Evolutionary conservation across 495 filamentous ascomycete species (phyloP).

Genomic region (Usnea hakonensis): DNA sequence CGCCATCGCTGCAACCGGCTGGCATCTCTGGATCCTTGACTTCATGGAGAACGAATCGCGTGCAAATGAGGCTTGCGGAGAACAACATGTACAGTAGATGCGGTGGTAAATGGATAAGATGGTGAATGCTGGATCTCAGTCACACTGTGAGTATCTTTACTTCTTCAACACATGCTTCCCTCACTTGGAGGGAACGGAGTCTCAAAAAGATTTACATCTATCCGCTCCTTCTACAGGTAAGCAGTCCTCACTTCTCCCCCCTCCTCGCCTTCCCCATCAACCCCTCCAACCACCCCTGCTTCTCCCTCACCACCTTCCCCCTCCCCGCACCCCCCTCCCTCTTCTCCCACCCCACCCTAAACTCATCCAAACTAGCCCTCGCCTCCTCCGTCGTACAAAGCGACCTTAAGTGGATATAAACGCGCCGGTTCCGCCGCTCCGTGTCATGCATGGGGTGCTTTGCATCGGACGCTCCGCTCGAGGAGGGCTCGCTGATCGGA

Average conservation of each 20-base stretch:
- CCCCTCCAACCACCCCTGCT: constrained; percentile 17
- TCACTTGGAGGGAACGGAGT: too few relatives aligned
- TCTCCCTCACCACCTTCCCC: constrained; percentile 11
- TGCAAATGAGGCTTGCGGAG: too few relatives aligned
- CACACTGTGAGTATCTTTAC: too few relatives aligned
- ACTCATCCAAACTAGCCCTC: constrained; percentile 35
- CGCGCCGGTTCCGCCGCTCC: constrained; percentile 36
- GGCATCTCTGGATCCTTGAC: too few relatives aligned
- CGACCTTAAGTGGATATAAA: constrained; percentile 40
- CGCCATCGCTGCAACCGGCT: not conserved
- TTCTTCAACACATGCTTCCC: too few relatives aligned
- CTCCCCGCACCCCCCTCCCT: constrained; percentile 1
- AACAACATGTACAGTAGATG: too few relatives aligned
- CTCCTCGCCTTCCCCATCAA: constrained; percentile 19
- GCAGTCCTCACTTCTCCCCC: not conserved
- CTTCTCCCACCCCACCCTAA: constrained; percentile 21
- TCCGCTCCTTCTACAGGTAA: not conserved
- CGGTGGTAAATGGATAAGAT: too few relatives aligned
- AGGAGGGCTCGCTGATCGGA: constrained; percentile 24
- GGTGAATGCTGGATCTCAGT: too few relatives aligned
- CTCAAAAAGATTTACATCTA: too few relatives aligned
- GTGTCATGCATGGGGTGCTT: constrained; percentile 30
- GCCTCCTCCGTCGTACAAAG: constrained; percentile 45
- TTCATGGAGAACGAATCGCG: too few relatives aligned
- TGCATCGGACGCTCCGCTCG: not conserved